Percentiles rank a stretch among this genome's conserved stretches.
phyloP scores from a whole-genome alignment of 306 rosid genomes.

The Prunus salicina region DNA sequence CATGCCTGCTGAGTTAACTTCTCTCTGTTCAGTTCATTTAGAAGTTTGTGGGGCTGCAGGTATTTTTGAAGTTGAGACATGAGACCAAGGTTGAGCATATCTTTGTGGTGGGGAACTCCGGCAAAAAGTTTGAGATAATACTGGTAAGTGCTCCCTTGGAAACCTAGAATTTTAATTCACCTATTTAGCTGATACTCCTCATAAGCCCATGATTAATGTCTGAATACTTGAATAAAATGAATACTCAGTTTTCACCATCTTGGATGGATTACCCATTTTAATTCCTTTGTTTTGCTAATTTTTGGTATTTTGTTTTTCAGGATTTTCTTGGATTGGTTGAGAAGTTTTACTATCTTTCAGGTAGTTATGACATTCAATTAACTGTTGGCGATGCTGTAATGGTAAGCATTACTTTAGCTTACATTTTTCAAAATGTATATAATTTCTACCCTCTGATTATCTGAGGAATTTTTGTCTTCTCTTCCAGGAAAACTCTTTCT shows the following conservation, averaged over 20 bases:
- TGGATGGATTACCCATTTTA: not conserved
- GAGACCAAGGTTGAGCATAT: slow-evolving; percentile 81
- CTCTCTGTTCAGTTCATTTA: slow-evolving; percentile 33
- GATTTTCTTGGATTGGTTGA: slow-evolving; percentile 95
- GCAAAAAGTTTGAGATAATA: slow-evolving; percentile 74
- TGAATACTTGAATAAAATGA: not conserved
- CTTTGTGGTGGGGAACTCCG: slow-evolving; percentile 71
- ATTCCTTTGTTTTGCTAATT: slow-evolving; percentile 32
- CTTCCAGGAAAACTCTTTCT: slow-evolving; percentile 92
- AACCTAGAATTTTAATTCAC: not conserved
- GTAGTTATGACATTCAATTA: slow-evolving; percentile 79
- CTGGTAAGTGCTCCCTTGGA: slow-evolving; percentile 51
- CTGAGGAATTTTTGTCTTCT: slow-evolving; percentile 26
- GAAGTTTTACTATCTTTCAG: slow-evolving; percentile 87
- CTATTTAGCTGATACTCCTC: not conserved
- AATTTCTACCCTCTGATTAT: slow-evolving; percentile 5
- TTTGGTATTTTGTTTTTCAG: slow-evolving; percentile 37
- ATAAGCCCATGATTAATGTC: not conserved
- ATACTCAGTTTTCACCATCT: not conserved
- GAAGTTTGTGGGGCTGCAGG: slow-evolving; percentile 56
- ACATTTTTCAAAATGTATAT: not conserved
- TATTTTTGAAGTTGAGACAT: slow-evolving; percentile 79
- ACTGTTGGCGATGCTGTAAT: slow-evolving; percentile 92
- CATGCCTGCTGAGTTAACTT: slow-evolving; percentile 16
- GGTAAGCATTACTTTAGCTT: slow-evolving; percentile 50